A percentile compares a stretch with the other conserved stretches of the same genome.
phyloP scores from a whole-genome alignment of 345 rosid genomes.

The Dipteronia sinensis region DNA sequence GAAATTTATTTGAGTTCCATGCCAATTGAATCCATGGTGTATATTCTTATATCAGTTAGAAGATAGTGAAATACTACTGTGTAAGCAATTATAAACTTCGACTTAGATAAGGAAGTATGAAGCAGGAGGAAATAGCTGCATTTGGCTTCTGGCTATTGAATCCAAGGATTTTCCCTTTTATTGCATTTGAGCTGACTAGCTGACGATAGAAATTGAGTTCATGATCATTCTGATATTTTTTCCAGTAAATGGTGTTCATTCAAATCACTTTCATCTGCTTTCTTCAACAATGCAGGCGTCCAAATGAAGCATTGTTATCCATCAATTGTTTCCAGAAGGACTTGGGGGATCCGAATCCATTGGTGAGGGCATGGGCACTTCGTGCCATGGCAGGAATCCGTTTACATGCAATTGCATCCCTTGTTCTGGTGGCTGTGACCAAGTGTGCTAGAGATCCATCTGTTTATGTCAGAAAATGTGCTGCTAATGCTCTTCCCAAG shows the following conservation, averaged over 20 bases:
- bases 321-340: constrained; percentile 95
- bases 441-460: constrained; percentile 95
- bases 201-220: background rate
- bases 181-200: too few species aligned
- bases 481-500: constrained; percentile 97
- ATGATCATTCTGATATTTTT: background rate
- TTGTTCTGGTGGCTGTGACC: constrained; percentile 77
- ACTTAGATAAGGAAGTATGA: background rate
- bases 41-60: background rate
- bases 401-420: constrained; percentile 81
- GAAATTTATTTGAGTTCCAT: background rate
- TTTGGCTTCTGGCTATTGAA: background rate
- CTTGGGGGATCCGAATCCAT: constrained; percentile 90
- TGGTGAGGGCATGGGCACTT: constrained; percentile 98
- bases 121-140: background rate
- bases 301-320: constrained; percentile 92
- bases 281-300: constrained; percentile 63
- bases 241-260: background rate
- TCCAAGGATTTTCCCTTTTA: too few species aligned
- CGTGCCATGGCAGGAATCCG: constrained; percentile 98
- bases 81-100: background rate
- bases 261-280: background rate
- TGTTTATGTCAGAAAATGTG: constrained; percentile 89
- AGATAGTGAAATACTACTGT: constrained; percentile 5
- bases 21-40: background rate